A percentile compares a stretch with the other conserved stretches of the same genome.
phyloP scores from a whole-genome alignment of 140 eudicot genomes.

The Bidens hawaiensis region DNA sequence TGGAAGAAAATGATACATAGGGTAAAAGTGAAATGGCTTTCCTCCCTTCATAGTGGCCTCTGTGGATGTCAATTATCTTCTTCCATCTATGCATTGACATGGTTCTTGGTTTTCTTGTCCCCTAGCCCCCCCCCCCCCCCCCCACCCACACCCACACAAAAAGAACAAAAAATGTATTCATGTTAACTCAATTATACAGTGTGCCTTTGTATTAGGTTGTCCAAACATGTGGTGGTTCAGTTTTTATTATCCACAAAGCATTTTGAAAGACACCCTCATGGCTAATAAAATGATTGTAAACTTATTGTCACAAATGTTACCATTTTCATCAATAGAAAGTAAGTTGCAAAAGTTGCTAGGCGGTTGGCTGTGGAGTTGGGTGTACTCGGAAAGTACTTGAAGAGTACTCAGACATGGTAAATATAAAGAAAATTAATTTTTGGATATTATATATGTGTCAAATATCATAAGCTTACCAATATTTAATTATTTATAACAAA shows the following conservation, averaged over 20 bases:
- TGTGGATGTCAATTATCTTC: constrained; percentile 35
- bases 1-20: constrained; percentile 27
- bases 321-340: neutral
- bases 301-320: neutral
- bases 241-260: constrained; percentile 9
- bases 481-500: no score
- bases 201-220: constrained; percentile 24
- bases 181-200: constrained; percentile 20
- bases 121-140: neutral
- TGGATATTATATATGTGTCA: no score
- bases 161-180: neutral
- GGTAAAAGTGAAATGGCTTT: constrained; percentile 23
- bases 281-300: neutral
- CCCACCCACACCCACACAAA: neutral
- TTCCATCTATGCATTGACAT: constrained; percentile 29
- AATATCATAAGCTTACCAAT: no score
- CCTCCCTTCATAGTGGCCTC: constrained; percentile 41
- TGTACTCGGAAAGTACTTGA: no score
- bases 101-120: constrained; percentile 49
- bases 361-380: no score
- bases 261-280: constrained; percentile 18
- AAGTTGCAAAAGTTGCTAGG: no score
- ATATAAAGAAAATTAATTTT: no score
- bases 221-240: constrained; percentile 29
- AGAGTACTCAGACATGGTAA: no score